Base-by-base conservation (phyloP, 768 basidiomycete species). In the Suillus weaverae region DNA sequence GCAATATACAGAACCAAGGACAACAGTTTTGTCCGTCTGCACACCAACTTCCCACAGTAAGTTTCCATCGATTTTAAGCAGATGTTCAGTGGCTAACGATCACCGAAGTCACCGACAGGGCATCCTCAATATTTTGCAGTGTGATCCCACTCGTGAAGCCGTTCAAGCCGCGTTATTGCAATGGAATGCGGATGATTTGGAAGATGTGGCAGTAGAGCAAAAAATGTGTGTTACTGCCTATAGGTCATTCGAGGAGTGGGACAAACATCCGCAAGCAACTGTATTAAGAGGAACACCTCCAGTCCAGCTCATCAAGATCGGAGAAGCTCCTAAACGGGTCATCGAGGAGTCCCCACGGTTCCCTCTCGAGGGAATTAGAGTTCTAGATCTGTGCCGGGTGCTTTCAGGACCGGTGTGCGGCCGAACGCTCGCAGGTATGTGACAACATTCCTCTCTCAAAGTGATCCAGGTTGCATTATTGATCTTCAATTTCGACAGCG, bases 11-110 rank as follows among this genome's bases (percentile, higher is more conserved):
- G 74, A 43, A 86, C 86, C n/a, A 83, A 80, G 64, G 82, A 85
- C 64, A 68, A 71, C 33, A 74, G 80, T 51, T 84, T 75, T 67
- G 82, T 88, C 18, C 79, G 87, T 35, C 81, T 86, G 13, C 87
- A 89, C 66, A 86, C 87, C 22, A 88, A 88, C 62, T 89, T 88
- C 70, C 84, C 86, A 43, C 88, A 88, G 87, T 86, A 64, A 35
- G 78, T 72, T 8, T 13, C 0, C 10, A 71, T 61, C 5, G 38
- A 20, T 20, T 53, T 20, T 33, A 20, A 9, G 16, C 22, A 57
- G n/a, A 16, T 16, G 0, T 39, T 18, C 18, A 16, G 36, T 38
- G 35, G 57, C 5, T 57, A 46, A 55, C 20, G 53, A 38, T 39
- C 51, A 66, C 33, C 46, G 10, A 46, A 86, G 86, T 64, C 86